These are phyloP conservation scores for Lactarius pseudohatsudake DNA, from an alignment of 768 basidiomycete genomes.

Conservation along the genomic window DNA sequence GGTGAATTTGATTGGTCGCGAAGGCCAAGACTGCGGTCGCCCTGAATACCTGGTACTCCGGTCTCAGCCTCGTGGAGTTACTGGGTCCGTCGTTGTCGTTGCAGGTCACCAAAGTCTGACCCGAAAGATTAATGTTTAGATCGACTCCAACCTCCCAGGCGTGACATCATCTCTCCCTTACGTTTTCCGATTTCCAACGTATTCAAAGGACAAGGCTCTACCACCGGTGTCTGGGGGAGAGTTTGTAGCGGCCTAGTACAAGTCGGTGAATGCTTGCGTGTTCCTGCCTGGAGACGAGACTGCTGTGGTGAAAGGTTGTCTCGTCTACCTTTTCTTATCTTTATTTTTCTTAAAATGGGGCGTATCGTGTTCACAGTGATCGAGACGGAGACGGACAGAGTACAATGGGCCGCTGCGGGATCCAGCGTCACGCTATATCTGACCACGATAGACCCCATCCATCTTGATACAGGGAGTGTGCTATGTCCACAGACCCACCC, in stretches of 20 bases:
- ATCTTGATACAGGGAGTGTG: slow-evolving; percentile 85
- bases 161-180: slow-evolving; percentile 74
- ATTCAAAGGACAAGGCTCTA: slow-evolving; percentile 83
- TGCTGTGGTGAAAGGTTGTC: slow-evolving; percentile 63
- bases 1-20: slow-evolving; percentile 66
- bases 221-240: slow-evolving; percentile 77
- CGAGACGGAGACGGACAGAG: slow-evolving; percentile 72
- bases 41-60: slow-evolving; percentile 76
- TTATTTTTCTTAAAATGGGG: not conserved
- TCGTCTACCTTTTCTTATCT: not conserved
- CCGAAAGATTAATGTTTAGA: slow-evolving; percentile 47
- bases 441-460: slow-evolving; percentile 78
- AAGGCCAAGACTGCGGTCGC: slow-evolving; percentile 46
- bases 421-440: slow-evolving; percentile 86
- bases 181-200: slow-evolving; percentile 93
- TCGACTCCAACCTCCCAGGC: slow-evolving; percentile 71
- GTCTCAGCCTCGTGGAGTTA: slow-evolving; percentile 79
- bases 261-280: slow-evolving; percentile 83
- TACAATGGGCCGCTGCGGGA: slow-evolving; percentile 89
- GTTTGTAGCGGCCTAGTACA: slow-evolving; percentile 88
- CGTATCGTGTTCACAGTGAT: slow-evolving; percentile 55
- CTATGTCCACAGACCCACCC: slow-evolving; percentile 72
- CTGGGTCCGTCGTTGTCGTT: slow-evolving; percentile 55
- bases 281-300: slow-evolving; percentile 94
- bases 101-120: not conserved